phyloP scores from a whole-genome alignment of 2,329 filamentous ascomycete species.

The Achaetomium macrosporum region DNA sequence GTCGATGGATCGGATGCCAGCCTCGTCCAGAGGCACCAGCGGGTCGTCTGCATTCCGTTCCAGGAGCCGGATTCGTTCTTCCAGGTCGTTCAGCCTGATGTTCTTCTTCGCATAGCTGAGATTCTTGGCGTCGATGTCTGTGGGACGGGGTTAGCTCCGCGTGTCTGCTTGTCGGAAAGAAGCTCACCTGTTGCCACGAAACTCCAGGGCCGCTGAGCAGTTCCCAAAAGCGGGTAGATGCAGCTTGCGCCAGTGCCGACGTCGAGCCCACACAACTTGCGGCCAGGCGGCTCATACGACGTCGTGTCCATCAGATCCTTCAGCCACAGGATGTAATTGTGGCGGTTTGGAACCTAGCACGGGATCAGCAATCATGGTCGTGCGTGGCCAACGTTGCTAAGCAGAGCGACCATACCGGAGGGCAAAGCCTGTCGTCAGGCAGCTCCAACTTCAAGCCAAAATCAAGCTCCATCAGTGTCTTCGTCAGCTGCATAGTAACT shows the following conservation, averaged over 20 bases:
- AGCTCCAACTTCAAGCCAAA: constrained; percentile 68
- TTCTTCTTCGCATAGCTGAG: constrained; percentile 62
- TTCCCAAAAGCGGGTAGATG: constrained; percentile 84
- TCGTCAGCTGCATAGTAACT: constrained; percentile 75
- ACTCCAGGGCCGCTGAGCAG: constrained; percentile 64
- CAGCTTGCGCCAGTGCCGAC: constrained; percentile 87
- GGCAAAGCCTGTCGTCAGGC: constrained; percentile 75
- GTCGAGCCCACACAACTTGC: constrained; percentile 66
- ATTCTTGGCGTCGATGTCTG: constrained; percentile 70
- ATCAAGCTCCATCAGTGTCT: constrained; percentile 67
- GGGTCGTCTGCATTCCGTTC: constrained; percentile 44
- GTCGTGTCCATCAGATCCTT: constrained; percentile 74
- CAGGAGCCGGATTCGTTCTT: constrained; percentile 59
- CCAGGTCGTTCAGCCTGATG: constrained; percentile 58
- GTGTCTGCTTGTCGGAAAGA: constrained; percentile 18
- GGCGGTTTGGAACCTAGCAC: constrained; percentile 55
- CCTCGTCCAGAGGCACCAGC: constrained; percentile 58
- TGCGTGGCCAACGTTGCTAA: neutral
- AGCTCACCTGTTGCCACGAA: constrained; percentile 58
- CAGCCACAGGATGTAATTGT: constrained; percentile 89
- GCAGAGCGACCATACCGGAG: constrained; percentile 53
- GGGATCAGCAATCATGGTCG: neutral
- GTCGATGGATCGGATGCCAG: constrained; percentile 52
- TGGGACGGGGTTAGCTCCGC: constrained; percentile 8
- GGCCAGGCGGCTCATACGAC: constrained; percentile 41